phyloP scores from a whole-genome alignment of 2,329 filamentous ascomycete species.

The Botryotinia globosa region DNA sequence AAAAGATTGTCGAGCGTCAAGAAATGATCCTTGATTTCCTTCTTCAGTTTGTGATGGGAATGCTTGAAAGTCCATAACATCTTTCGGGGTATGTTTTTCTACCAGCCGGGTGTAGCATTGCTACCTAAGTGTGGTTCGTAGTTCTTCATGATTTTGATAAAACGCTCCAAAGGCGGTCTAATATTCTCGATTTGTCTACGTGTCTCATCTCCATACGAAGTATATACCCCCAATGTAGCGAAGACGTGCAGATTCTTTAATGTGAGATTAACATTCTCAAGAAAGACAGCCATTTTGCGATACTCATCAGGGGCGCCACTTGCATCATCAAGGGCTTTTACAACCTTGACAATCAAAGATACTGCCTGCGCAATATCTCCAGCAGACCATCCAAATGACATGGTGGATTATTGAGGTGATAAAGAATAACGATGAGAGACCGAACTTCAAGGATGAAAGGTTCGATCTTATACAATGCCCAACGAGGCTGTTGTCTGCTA shows the following conservation, averaged over 20 bases:
- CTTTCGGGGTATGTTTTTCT: not conserved
- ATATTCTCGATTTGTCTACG: not conserved
- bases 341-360: slow-evolving; percentile 11
- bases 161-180: not conserved
- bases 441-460: not conserved
- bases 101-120: not conserved
- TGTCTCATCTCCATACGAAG: not conserved
- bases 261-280: not conserved
- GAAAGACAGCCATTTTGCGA: not conserved
- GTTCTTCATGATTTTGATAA: not conserved
- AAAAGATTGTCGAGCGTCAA: not conserved
- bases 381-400: slow-evolving; percentile 25
- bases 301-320: slow-evolving; percentile 7
- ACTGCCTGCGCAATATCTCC: slow-evolving; percentile 21
- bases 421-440: not conserved
- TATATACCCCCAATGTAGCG: not conserved
- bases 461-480: not conserved
- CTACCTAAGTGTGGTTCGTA: not conserved
- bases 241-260: not conserved
- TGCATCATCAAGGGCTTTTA: slow-evolving; percentile 17
- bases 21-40: not conserved
- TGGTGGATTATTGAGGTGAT: not conserved
- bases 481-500: not conserved
- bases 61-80: not conserved
- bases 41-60: not conserved